phyloP scores from a whole-genome alignment of 2,329 filamentous ascomycete genomes.

The Paecilomyces variotii region DNA sequence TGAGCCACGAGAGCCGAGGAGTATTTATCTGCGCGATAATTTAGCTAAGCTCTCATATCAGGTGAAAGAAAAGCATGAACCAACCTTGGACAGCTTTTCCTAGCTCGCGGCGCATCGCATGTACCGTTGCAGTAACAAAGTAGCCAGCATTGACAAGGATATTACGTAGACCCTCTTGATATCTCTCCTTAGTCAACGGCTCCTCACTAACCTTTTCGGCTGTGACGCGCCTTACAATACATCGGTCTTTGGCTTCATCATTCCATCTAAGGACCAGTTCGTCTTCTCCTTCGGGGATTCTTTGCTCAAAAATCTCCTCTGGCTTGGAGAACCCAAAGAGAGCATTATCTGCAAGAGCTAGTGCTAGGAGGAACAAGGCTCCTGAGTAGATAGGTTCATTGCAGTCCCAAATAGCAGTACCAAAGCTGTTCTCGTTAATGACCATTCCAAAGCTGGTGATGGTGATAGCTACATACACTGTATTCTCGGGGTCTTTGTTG shows the following conservation, averaged over 20 bases:
- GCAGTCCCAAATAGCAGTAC: background rate
- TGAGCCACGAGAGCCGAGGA: background rate
- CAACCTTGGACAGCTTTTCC: conserved; percentile 1
- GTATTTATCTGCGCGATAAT: conserved; percentile 1
- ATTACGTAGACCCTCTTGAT: background rate
- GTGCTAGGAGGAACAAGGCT: background rate
- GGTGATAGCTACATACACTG: background rate
- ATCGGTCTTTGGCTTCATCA: conserved; percentile 3
- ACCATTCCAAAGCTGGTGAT: background rate
- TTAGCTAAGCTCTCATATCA: background rate
- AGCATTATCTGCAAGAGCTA: background rate
- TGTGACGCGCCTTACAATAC: conserved; percentile 3
- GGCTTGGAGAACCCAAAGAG: background rate
- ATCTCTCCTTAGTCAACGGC: conserved; percentile 2
- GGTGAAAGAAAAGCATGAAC: background rate
- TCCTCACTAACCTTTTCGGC: conserved; percentile 3
- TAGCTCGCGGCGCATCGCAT: conserved; percentile 4
- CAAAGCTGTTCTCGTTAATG: background rate
- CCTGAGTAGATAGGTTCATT: background rate
- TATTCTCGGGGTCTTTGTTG: background rate
- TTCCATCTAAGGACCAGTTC: conserved; percentile 5
- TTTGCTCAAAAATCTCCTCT: conserved; percentile 5
- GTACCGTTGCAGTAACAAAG: conserved; percentile 4
- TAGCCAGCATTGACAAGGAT: conserved; percentile 3
- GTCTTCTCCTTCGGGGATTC: conserved; percentile 4